These are phyloP conservation scores for Aspergillus conjunctus DNA, from an alignment of 495 filamentous ascomycete species.

Conservation along the genomic window DNA sequence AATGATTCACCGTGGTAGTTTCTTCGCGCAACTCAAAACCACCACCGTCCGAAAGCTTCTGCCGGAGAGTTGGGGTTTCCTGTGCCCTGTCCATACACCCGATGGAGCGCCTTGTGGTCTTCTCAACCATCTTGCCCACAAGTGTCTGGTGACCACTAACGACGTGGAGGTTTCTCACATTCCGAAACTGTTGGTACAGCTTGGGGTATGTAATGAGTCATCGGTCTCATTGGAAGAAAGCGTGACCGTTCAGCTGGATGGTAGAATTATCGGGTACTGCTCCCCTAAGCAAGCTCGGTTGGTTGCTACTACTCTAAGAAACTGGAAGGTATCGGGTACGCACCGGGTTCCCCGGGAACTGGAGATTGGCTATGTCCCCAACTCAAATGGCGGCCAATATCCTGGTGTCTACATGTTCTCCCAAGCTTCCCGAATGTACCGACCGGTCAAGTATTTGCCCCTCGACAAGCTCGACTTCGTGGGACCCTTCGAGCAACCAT, in stretches of 20 bases:
- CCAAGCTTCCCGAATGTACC: constrained; percentile 78
- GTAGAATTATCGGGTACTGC: constrained; percentile 86
- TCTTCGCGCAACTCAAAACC: constrained; percentile 97
- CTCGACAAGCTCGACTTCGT: constrained; percentile 82
- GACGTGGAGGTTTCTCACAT: constrained; percentile 70
- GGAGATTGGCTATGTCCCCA: constrained; percentile 90
- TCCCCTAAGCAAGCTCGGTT: constrained; percentile 74
- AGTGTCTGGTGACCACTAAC: constrained; percentile 83
- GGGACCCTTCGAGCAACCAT: constrained; percentile 93
- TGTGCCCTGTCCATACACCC: constrained; percentile 96
- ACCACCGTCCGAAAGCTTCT: constrained; percentile 94
- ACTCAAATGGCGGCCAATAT: constrained; percentile 85
- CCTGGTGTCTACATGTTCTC: constrained; percentile 95
- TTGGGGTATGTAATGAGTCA: constrained; percentile 73
- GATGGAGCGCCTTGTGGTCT: constrained; percentile 94
- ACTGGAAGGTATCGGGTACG: constrained; percentile 94
- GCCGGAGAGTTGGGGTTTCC: constrained; percentile 96
- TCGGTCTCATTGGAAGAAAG: constrained; percentile 76
- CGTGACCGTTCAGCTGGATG: constrained; percentile 86
- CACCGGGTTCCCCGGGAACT: constrained; percentile 81
- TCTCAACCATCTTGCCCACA: constrained; percentile 93
- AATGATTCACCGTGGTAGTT: constrained; percentile 97
- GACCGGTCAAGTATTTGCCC: constrained; percentile 89
- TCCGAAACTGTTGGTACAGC: constrained; percentile 67
- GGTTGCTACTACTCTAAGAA: constrained; percentile 80